Base-by-base conservation (phyloP, 805 yeast genomes). In the Schwanniomyces yamadae region DNA sequence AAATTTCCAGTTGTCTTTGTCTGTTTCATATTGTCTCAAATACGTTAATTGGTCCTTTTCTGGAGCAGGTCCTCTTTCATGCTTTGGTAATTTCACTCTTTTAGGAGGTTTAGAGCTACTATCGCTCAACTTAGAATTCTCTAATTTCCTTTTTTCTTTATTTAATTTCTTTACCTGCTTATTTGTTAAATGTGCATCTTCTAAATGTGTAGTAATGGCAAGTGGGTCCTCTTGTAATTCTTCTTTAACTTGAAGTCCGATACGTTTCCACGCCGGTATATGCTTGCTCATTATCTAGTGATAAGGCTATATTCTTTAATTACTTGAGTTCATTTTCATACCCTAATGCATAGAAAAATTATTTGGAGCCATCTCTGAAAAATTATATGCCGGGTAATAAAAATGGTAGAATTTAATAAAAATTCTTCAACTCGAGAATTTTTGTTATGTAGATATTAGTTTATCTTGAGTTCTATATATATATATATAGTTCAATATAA, bases 181-280 rank as follows among this genome's bases (percentile, higher is more conserved):
- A 26, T 58, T 63, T 11, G 75, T 65, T 14, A 72, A 46, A 6
- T 53, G 59, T 1, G 63, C 59, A 4, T 68, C 57, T 26, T 69
- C 78, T 12, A 77, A 55, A 57, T 75, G 76, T 4, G 73, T 55
- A 0, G 73, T 50, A 2, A 66, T 49, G 2, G 69, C 63, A 28
- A 72, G 54, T 1, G 75, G 78, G 45, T 76, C 82, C 11, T 59
- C 55, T 3, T 61, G 64, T 3, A 66, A 44, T 5, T 66, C 66
- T 28, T 71, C 65, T 45, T 78, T 72, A 36, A 82, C 79, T 49
- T 78, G 67, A 27, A 86, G 71, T 19, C 95, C 95, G 6, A 82
- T 68, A 49, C 79, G 71, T 56, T 85, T 85, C 95, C 95, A 85
- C 1, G 95, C 95, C 24, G 95, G 95, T 24, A 53, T 41, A 29